Conservation (phyloP, 257 asterid species). For the Datura wrightii region DNA sequence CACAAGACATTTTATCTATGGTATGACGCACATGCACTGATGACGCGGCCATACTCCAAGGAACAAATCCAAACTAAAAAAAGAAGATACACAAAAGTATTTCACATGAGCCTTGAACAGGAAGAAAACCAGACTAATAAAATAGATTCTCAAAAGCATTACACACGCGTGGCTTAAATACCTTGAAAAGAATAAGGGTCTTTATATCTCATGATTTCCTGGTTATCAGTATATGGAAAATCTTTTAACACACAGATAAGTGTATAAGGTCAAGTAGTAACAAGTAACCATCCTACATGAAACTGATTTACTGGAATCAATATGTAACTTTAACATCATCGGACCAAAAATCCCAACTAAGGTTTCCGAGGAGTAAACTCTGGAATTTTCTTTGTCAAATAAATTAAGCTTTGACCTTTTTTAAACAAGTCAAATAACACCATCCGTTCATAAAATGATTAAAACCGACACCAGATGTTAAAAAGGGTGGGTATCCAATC, state of each 20-base stretch:
- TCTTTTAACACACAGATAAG: not conserved
- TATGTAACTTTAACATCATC: not conserved
- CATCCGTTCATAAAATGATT: not conserved
- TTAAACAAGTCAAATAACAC: not conserved
- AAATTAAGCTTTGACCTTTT: not conserved
- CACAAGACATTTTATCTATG: not conserved
- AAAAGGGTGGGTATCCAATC: not conserved
- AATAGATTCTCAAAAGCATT: not conserved
- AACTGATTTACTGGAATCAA: not conserved
- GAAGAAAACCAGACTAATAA: not conserved
- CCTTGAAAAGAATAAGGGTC: not conserved
- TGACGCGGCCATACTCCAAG: not conserved
- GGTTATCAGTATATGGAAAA: not conserved
- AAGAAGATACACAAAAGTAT: not conserved
- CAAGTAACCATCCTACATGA: not conserved
- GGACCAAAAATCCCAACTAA: slow-evolving; percentile 18
- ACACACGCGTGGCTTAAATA: not conserved
- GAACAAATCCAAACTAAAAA: slow-evolving; percentile 1
- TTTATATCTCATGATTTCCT: not conserved
- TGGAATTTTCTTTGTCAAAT: not conserved
- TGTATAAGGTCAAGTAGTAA: not conserved
- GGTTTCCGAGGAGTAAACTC: not conserved
- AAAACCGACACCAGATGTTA: not conserved
- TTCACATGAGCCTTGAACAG: not conserved
- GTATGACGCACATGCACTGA: not conserved